Percentiles rank a stretch among this genome's conserved stretches.
These are phyloP conservation scores for Russula brevipes DNA, from an alignment of 768 basidiomycete species.

Conservation along the genomic window DNA sequence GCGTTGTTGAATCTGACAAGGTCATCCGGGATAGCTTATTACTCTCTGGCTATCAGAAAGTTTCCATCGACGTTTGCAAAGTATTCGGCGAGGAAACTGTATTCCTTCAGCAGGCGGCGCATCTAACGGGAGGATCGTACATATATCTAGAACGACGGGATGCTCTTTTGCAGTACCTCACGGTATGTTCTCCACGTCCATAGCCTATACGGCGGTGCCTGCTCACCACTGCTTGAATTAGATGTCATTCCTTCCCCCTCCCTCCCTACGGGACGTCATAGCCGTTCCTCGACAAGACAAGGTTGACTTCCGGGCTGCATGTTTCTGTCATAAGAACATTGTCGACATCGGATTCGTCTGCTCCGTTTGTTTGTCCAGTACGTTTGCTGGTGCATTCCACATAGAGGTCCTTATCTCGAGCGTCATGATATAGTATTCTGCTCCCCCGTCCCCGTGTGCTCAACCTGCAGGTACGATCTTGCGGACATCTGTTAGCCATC, in stretches of 20 bases:
- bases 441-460: slow-evolving; percentile 87
- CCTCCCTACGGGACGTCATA: slow-evolving; percentile 67
- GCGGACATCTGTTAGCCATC: neutral
- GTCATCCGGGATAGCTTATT: neutral
- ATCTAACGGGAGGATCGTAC: slow-evolving; percentile 92
- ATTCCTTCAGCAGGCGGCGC: slow-evolving; percentile 95
- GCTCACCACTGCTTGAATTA: slow-evolving; percentile 33
- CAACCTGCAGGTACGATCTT: slow-evolving; percentile 77
- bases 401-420: neutral
- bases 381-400: slow-evolving; percentile 30
- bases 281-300: slow-evolving; percentile 89
- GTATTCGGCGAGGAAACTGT: slow-evolving; percentile 84
- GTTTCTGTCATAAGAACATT: slow-evolving; percentile 97
- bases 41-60: slow-evolving; percentile 54
- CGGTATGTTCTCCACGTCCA: slow-evolving; percentile 41
- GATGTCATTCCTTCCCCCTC: slow-evolving; percentile 80
- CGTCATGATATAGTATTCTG: slow-evolving; percentile 67
- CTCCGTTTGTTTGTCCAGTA: slow-evolving; percentile 96
- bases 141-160: slow-evolving; percentile 76
- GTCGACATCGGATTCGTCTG: slow-evolving; percentile 97
- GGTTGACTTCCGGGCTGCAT: slow-evolving; percentile 95
- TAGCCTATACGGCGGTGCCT: neutral
- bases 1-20: slow-evolving; percentile 27
- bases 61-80: slow-evolving; percentile 95
- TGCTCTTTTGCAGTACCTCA: slow-evolving; percentile 87